Conservation (phyloP, 345 rosid species). For the Rhodamnia argentea region DNA sequence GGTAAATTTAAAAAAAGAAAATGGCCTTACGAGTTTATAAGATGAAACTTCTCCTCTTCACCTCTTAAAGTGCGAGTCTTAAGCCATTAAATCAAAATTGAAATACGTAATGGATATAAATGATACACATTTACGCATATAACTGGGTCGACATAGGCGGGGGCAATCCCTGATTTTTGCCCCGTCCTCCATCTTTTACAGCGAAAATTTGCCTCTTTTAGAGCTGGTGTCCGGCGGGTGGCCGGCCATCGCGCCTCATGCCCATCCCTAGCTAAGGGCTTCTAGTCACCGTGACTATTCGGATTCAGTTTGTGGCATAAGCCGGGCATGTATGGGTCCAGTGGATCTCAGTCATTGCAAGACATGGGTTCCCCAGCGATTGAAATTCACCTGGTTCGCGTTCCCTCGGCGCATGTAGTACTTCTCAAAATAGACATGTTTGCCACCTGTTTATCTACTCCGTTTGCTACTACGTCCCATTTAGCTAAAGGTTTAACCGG, state of each 20-base stretch:
- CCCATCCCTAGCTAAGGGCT: neutral
- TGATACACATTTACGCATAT: too few relatives aligned
- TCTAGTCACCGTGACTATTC: neutral
- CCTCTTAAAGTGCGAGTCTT: neutral
- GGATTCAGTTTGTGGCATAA: neutral
- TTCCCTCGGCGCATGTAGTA: neutral
- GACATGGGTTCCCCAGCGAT: neutral
- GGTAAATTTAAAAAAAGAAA: neutral
- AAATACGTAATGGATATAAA: neutral
- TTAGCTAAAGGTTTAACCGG: neutral
- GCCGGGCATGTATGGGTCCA: neutral
- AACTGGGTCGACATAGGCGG: neutral
- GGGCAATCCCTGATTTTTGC: neutral
- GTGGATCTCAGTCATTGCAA: neutral
- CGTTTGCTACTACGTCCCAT: neutral
- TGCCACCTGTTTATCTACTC: neutral
- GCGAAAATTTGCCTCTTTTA: neutral
- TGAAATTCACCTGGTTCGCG: neutral
- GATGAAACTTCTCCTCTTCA: neutral
- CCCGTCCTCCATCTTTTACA: neutral
- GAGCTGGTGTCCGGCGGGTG: neutral
- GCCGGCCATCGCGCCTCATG: neutral
- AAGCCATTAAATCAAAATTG: neutral
- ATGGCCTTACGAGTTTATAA: neutral
- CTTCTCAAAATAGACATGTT: neutral